phyloP scores from a whole-genome alignment of 2,329 filamentous ascomycete species.

The Colletotrichum lentis region DNA sequence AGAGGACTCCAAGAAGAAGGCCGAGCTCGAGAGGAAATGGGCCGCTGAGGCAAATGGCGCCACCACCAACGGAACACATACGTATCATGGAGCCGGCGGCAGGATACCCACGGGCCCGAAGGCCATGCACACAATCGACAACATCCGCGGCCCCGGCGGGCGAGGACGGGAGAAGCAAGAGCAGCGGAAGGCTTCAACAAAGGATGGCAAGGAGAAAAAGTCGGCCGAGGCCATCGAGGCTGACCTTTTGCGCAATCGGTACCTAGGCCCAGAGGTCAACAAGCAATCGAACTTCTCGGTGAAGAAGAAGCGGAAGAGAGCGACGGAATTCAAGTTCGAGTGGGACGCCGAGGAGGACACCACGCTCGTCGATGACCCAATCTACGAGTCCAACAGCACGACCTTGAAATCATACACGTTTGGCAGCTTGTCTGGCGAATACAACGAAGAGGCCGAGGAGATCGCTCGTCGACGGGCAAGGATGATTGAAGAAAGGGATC shows the following conservation, averaged over 20 bases:
- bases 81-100: constrained; percentile 60
- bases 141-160: constrained; percentile 51
- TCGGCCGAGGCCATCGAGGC: constrained; percentile 73
- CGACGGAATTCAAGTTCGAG: constrained; percentile 95
- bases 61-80: constrained; percentile 47
- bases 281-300: constrained; percentile 86
- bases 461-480: constrained; percentile 67
- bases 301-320: constrained; percentile 93
- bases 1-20: constrained; percentile 73
- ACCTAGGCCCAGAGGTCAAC: constrained; percentile 91
- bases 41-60: constrained; percentile 43
- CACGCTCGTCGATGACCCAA: constrained; percentile 77
- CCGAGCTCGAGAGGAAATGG: constrained; percentile 66
- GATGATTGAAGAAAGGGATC: constrained; percentile 77
- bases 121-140: constrained; percentile 36
- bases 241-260: constrained; percentile 77
- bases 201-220: constrained; percentile 49
- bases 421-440: constrained; percentile 60
- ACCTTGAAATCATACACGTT: constrained; percentile 47
- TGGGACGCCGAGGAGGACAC: constrained; percentile 98
- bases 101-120: constrained; percentile 32
- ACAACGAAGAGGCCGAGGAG: constrained; percentile 64
- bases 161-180: constrained; percentile 48
- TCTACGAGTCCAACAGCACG: constrained; percentile 61
- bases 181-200: constrained; percentile 61